Evolutionary conservation across 2,329 filamentous ascomycete species (phyloP), one percentile per base, ranked within the genome.

Genomic region (Clarireedia homoeocarpa): DNA sequence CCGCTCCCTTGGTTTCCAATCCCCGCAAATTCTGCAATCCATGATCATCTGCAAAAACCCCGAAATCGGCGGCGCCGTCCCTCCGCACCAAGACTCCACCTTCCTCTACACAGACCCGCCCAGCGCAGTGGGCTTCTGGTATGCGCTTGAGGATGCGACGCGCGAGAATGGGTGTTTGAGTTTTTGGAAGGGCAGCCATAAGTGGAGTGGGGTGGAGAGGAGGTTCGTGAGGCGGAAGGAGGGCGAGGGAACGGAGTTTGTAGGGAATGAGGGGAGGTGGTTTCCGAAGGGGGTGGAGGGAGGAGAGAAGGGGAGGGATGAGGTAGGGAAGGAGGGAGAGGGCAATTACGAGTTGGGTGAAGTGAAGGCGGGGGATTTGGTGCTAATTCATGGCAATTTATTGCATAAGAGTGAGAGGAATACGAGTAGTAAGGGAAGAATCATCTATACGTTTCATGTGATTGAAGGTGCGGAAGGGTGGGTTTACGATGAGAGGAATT

Each of bases 31-130:
- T 58, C 77, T 99, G 52, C 94, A 99, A 76, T 94, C 88, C 70
- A 99, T 99, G 94, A 80, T 97, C 27, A 97, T 99, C 65, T 96
- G 91, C 81, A 99, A 99, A 72, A 92, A 96, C 74, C 91, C 94
- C 23, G 89, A 95, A 73, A 96, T 97, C 53, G 94, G 94, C 27
- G 92, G 89, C 23, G 88, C 88, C 2, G 94, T 97, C 45, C 90
- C 88, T 1, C 83, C 90, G 23, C 94, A 99, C 71, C 91, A 96
- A 73, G 92, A 97, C 72, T 89, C 83, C 62, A 91, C 90, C 0
- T 99, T 97, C 65, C 65, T 99, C 59, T 97, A 95, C 71, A 97
- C 94, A 1, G 76, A 91, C 62, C 87, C 89, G 39, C 92, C 92
- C 0, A 88, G 83, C 40, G 94, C 94, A 0, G 88, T 97, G 2